phyloP scores from a whole-genome alignment of 1,139 yeast genomes.

The Debaryomyces udenii region DNA sequence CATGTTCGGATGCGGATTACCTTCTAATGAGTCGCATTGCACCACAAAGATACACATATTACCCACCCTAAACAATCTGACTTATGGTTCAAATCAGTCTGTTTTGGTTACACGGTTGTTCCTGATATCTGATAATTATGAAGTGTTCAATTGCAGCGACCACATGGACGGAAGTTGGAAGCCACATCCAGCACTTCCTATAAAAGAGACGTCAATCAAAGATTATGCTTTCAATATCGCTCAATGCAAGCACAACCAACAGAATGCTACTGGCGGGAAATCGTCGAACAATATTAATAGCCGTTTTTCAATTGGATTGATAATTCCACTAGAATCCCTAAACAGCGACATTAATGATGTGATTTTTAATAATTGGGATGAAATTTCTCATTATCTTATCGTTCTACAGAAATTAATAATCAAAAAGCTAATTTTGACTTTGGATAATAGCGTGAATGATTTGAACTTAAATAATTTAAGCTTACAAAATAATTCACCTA shows the following conservation, averaged over 20 bases:
- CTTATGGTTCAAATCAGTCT: constrained; percentile 34
- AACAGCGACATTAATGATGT: constrained; percentile 39
- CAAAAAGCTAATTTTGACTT: constrained; percentile 35
- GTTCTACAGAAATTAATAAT: constrained; percentile 41
- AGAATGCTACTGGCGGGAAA: constrained; percentile 3
- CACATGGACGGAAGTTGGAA: constrained; percentile 26
- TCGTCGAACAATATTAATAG: constrained; percentile 31
- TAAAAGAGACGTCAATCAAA: constrained; percentile 23
- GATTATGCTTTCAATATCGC: constrained; percentile 14
- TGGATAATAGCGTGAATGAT: constrained; percentile 16
- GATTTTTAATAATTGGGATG: constrained; percentile 53
- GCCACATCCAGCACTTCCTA: constrained; percentile 38
- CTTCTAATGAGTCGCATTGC: constrained; percentile 48
- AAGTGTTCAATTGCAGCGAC: constrained; percentile 10
- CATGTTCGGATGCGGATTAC: constrained; percentile 62
- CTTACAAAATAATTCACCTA: constrained; percentile 3
- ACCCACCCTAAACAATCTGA: constrained; percentile 41
- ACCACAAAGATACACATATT: constrained; percentile 52
- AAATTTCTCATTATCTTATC: constrained; percentile 43
- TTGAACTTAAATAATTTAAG: not conserved
- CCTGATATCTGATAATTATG: constrained; percentile 38
- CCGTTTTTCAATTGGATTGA: constrained; percentile 51
- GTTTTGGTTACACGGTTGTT: constrained; percentile 52
- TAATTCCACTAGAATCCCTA: constrained; percentile 46
- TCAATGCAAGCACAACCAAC: not conserved